Evolutionary conservation across 345 rosid genomes (phyloP), one percentile per base, ranked within the genome.

Genomic region (Limnanthes douglasii): DNA sequence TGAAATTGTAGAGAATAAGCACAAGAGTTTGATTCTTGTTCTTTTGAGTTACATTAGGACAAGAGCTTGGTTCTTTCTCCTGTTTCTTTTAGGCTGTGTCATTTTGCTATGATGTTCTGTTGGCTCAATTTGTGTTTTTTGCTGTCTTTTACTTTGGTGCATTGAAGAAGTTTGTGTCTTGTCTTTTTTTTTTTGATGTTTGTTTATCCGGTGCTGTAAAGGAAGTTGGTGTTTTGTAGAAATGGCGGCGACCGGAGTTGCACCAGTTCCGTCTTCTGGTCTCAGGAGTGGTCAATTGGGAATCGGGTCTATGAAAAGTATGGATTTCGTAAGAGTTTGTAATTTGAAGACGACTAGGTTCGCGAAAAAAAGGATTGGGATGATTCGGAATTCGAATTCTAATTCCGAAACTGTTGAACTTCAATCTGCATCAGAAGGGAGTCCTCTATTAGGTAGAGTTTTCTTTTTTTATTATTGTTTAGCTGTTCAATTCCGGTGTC

Each of bases 361-460:
- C 34, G 50, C 56, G 25, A 26, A 65, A 19, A 80, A 56, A 51
- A 72, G 61, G 33, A 54, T 73, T 16, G 54, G 66, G 0, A 53
- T 72, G 43, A 63, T 80, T 38, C 63, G 77, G 46, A 80, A 47
- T 65, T 81, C 86, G n/a, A 74, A 58, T 24, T 52, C 68, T 13
- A 51, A 77, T 35, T 68, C 66, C 0, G 92, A 81, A 45, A 60
- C 61, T 24, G 77, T 78, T 8, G 72, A 90, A 57, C 72, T 84
- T 15, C 75, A 77, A 62, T 78, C 94, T 46, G 84, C 85, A 22
- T 75, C 94, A 3, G 83, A 70, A 23, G 92, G 92, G 34, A 84
- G 85, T 56, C 92, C 94, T 35, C 56, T 90, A 26, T 53, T 90
- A 62, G 98, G 98, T 84, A 69, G 37, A 14, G 4, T 32, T 10